phyloP scores from a whole-genome alignment of 192 early-diverging fungal genomes.

The Obelidium mucronatum region DNA sequence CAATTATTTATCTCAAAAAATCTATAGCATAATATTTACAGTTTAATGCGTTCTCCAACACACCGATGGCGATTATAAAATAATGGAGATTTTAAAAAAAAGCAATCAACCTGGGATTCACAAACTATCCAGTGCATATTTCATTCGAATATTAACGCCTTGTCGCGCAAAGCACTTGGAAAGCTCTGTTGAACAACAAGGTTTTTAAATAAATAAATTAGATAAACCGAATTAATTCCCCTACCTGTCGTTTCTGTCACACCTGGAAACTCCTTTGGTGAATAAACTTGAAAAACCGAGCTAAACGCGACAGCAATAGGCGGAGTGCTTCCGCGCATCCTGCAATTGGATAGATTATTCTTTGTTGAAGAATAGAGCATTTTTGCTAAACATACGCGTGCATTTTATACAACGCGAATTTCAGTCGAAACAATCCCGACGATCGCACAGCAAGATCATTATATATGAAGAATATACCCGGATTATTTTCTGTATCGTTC shows the following conservation, averaged over 20 bases:
- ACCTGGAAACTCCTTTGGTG: slow-evolving; percentile 52
- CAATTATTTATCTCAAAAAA: too few species aligned
- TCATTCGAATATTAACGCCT: slow-evolving; percentile 46
- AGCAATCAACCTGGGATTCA: not conserved
- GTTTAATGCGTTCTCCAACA: not conserved
- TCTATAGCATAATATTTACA: not conserved
- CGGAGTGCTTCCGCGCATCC: not conserved
- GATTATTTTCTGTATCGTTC: slow-evolving; percentile 42
- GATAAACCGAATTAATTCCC: not conserved
- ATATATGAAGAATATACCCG: slow-evolving; percentile 57
- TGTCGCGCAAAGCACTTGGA: slow-evolving; percentile 52
- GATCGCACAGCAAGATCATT: slow-evolving; percentile 54
- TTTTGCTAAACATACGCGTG: slow-evolving; percentile 3
- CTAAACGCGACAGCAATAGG: not conserved
- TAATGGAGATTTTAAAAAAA: not conserved
- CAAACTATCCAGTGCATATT: not conserved
- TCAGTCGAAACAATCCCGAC: slow-evolving; percentile 47
- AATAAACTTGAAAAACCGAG: slow-evolving; percentile 37
- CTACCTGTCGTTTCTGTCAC: slow-evolving; percentile 45
- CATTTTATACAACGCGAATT: slow-evolving; percentile 40
- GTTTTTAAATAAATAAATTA: not conserved
- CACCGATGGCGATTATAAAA: not conserved
- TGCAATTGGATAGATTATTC: not conserved
- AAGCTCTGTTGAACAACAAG: slow-evolving; percentile 13
- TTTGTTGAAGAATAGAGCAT: slow-evolving; percentile 6